Evolutionary conservation across 1,139 yeast species (phyloP).

Genomic region (Geotrichum aggregatum): DNA sequence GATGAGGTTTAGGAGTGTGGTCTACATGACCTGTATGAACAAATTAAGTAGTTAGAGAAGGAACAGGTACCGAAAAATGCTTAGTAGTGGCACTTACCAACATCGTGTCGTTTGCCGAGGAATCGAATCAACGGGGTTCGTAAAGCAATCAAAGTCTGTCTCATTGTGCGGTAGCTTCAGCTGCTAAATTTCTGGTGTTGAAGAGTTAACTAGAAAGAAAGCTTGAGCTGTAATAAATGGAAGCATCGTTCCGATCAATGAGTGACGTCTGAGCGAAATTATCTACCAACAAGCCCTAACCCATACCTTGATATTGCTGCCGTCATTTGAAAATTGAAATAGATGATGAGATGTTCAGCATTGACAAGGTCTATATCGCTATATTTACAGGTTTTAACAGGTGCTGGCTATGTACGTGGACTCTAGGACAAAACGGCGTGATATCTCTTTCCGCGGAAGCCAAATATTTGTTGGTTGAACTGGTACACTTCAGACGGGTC

Average conservation of each 20-base stretch:
- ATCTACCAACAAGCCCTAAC: neutral
- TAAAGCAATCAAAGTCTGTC: conserved; percentile 30
- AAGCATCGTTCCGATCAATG: neutral
- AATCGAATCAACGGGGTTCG: conserved; percentile 42
- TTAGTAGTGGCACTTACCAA: conserved; percentile 23
- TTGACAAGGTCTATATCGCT: neutral
- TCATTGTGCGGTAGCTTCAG: conserved; percentile 28
- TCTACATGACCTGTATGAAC: conserved; percentile 28
- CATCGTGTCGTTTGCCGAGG: conserved; percentile 39
- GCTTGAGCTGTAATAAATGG: too few relatives aligned
- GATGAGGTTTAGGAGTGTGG: conserved; percentile 46
- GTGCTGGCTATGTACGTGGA: neutral
- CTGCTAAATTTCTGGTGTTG: neutral
- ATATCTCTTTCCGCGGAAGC: conserved; percentile 93
- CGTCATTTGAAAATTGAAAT: too few relatives aligned
- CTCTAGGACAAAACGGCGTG: conserved; percentile 56
- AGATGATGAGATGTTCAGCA: neutral
- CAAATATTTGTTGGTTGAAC: conserved; percentile 83
- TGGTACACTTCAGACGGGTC: conserved; percentile 92
- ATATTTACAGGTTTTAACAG: neutral
- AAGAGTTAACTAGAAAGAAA: neutral
- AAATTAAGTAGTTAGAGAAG: neutral
- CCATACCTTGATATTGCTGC: too few relatives aligned
- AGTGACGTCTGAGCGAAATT: too few relatives aligned
- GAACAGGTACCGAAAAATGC: too few relatives aligned